A percentile compares a stretch with the other conserved stretches of the same genome.
Conservation (phyloP, 192 early-diverging fungal species). For the Entomortierella chlamydospora region DNA sequence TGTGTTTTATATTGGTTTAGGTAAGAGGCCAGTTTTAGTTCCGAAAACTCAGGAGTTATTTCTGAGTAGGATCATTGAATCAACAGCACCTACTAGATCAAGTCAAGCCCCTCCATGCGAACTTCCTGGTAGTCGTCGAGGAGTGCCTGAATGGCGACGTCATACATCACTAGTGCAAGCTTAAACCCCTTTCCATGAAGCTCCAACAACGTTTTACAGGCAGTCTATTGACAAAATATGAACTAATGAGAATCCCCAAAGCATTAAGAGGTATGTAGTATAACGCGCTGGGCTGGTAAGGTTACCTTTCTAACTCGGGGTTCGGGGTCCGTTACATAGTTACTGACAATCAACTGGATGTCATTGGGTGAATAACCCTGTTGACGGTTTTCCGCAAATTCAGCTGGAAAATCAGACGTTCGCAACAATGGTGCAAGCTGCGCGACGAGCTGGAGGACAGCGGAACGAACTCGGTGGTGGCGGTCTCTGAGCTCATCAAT, state of each 20-base stretch:
- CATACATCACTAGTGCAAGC: constrained; percentile 67
- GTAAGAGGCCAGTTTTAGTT: too few species aligned
- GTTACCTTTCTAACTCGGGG: constrained; percentile 65
- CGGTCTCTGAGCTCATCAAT: constrained; percentile 58
- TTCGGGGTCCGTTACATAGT: constrained; percentile 61
- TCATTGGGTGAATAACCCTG: constrained; percentile 50
- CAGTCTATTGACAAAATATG: constrained; percentile 41
- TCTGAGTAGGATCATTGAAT: too few species aligned
- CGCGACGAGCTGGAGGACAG: constrained; percentile 58
- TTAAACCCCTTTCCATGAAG: constrained; percentile 61
- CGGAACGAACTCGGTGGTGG: constrained; percentile 62
- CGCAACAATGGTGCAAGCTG: constrained; percentile 52
- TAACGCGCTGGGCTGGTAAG: too few species aligned
- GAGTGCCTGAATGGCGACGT: constrained; percentile 70
- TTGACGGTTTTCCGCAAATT: neutral
- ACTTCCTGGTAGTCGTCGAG: constrained; percentile 81
- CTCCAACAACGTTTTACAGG: constrained; percentile 60
- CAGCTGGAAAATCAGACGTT: neutral
- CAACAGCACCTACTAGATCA: constrained; percentile 66
- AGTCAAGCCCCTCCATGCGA: constrained; percentile 72
- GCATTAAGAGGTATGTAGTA: too few species aligned
- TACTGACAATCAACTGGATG: constrained; percentile 61
- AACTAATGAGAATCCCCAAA: neutral
- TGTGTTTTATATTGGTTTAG: constrained; percentile 2
- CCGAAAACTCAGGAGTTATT: too few species aligned